Evolutionary conservation across 352 stramenopile species (phyloP).

Genomic region (Phytophthora tubulina): DNA sequence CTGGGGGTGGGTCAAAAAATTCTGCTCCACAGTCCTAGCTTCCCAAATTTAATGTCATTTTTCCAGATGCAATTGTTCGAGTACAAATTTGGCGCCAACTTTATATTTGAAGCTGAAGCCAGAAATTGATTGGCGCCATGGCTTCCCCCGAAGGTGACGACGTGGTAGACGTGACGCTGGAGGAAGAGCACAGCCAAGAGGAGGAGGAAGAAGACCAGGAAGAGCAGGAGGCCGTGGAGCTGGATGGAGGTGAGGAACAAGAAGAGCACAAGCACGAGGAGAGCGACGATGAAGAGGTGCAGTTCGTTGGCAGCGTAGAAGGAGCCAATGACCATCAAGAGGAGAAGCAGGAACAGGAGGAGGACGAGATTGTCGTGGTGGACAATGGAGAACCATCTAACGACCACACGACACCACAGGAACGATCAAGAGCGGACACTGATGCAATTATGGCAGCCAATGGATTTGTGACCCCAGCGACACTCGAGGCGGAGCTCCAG

Average conservation of each 20-base stretch:
- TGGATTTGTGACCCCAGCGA: conserved; percentile 26
- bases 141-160: conserved; percentile 3
- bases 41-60: neutral
- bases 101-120: conserved; percentile 16
- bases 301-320: conserved; percentile 34
- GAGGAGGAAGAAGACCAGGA: neutral
- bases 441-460: conserved; percentile 33
- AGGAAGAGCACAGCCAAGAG: neutral
- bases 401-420: neutral
- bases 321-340: neutral
- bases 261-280: conserved; percentile 30
- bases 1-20: too few species aligned
- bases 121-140: conserved; percentile 10
- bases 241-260: conserved; percentile 19
- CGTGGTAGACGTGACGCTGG: conserved; percentile 19
- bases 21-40: neutral
- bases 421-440: conserved; percentile 31
- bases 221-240: conserved; percentile 16
- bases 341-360: neutral
- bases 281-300: conserved; percentile 38
- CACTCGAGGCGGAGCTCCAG: conserved; percentile 53
- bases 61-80: conserved; percentile 6
- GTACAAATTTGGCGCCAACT: conserved; percentile 8
- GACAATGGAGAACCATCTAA: neutral
- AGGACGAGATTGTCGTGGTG: conserved; percentile 23